Conservation (phyloP, 345 rosid genomes). For the Carallia brachiata region DNA sequence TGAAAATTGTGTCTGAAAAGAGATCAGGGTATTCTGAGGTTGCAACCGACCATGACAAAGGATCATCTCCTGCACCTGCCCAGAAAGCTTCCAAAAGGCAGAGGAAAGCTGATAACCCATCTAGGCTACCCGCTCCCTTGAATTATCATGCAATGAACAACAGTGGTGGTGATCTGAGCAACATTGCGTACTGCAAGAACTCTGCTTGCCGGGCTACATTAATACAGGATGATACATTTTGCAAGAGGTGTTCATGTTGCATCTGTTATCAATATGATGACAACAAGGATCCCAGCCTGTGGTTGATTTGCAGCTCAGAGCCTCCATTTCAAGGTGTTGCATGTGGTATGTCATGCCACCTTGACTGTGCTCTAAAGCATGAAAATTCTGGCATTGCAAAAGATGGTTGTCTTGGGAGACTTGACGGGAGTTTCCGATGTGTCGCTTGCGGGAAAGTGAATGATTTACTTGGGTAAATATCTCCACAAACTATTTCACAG, state of each 20-base stretch:
- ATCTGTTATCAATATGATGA: conserved; percentile 79
- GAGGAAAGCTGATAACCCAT: conserved; percentile 62
- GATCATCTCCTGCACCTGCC: conserved; percentile 30
- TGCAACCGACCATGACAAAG: conserved; percentile 33
- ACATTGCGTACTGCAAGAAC: conserved; percentile 61
- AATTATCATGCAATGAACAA: conserved; percentile 25
- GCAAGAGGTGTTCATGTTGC: conserved; percentile 93
- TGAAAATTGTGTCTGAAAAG: conserved; percentile 72
- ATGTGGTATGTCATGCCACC: conserved; percentile 88
- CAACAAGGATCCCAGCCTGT: conserved; percentile 92
- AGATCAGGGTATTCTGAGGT: conserved; percentile 42
- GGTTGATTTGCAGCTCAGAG: conserved; percentile 77
- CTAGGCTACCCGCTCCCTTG: conserved; percentile 43
- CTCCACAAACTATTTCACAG: conserved; percentile 5
- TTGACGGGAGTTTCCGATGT: conserved; percentile 79
- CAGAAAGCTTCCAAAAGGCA: conserved; percentile 57
- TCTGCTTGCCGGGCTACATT: conserved; percentile 80
- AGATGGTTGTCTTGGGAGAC: conserved; percentile 38
- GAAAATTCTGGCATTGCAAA: conserved; percentile 63
- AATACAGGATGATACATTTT: conserved; percentile 55
- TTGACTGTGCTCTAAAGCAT: conserved; percentile 77
- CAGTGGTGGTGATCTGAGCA: conserved; percentile 30
- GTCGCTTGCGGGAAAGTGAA: conserved; percentile 69
- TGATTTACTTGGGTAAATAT: conserved; percentile 77
- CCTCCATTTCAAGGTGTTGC: conserved; percentile 58